Evolutionary conservation across 768 basidiomycete genomes (phyloP), one percentile per base, ranked within the genome.

Genomic region (Rhodosporidiobolus odoratus): DNA sequence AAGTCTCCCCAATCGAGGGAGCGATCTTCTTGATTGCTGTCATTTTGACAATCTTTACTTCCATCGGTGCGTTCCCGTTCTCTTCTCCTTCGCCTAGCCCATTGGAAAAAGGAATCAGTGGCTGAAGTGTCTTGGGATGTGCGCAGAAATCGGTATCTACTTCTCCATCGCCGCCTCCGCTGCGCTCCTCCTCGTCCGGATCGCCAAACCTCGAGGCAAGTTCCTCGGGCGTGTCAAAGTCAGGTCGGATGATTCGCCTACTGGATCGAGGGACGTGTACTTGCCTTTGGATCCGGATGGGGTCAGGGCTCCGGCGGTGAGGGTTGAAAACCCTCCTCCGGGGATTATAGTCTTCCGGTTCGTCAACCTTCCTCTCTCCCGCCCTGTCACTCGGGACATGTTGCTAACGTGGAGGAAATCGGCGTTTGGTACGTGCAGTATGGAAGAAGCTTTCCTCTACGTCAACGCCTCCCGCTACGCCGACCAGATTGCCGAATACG

Each of bases 341-440:
- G 95, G 96, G 41, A 84, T 97, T 57, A 78, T 99, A 79, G 84
- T 97, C 66, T 98, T 94, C 81, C 88, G 92, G n/a, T n/a, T n/a
- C n/a, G n/a, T n/a, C n/a, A n/a, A n/a, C n/a, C n/a, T n/a, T n/a
- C n/a, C n/a, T n/a, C n/a, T n/a, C n/a, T n/a, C n/a, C n/a, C n/a
- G n/a, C n/a, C n/a, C n/a, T n/a, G n/a, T n/a, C n/a, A n/a, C n/a
- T n/a, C n/a, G n/a, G n/a, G n/a, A n/a, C n/a, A n/a, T n/a, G n/a
- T n/a, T n/a, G n/a, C n/a, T n/a, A n/a, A n/a, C n/a, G n/a, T n/a
- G n/a, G n/a, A n/a, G n/a, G n/a, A n/a, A n/a, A n/a, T n/a, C n/a
- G n/a, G n/a, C n/a, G n/a, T n/a, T n/a, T n/a, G n/a, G n/a, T n/a
- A n/a, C n/a, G n/a, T n/a, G n/a, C n/a, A n/a, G n/a, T 58, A 87